Conservation (phyloP, 306 rosid genomes). For the Gynostemma pentaphyllum region DNA sequence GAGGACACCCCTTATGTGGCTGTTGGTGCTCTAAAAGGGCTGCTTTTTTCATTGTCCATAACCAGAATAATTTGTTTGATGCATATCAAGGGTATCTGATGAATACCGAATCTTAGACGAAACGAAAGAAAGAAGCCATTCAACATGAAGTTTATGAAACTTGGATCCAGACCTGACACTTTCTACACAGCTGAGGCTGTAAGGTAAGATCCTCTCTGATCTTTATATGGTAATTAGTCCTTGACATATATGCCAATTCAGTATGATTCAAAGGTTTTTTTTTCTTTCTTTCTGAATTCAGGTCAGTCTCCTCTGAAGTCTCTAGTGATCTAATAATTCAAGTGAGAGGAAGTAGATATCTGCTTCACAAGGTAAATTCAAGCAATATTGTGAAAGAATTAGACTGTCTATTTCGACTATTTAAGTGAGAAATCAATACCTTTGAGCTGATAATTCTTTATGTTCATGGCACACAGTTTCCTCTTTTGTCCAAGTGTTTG, state of each 20-base stretch:
- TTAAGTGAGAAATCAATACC: not conserved
- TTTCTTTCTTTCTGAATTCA: conserved; percentile 20
- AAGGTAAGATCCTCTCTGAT: conserved; percentile 30
- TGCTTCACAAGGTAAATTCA: conserved; percentile 77
- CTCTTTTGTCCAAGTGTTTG: conserved; percentile 80
- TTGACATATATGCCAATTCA: not conserved
- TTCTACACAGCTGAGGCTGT: conserved; percentile 72
- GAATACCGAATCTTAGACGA: conserved; percentile 25
- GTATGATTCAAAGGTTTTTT: not conserved
- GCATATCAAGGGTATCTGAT: conserved; percentile 25
- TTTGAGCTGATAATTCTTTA: conserved; percentile 4
- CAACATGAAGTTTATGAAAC: conserved; percentile 98
- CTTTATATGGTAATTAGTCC: not conserved
- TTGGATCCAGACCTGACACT: conserved; percentile 95
- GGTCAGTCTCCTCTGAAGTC: conserved; percentile 94
- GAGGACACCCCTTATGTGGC: conserved; percentile 23
- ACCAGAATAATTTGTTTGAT: conserved; percentile 13
- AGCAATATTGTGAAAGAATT: conserved; percentile 13
- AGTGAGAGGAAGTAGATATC: conserved; percentile 77
- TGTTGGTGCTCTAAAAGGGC: conserved; percentile 19
- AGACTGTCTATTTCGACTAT: not conserved
- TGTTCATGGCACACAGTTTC: conserved; percentile 47
- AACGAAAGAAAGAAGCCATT: conserved; percentile 10
- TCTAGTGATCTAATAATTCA: conserved; percentile 89
- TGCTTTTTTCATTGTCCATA: conserved; percentile 9